Percentiles rank a stretch among this genome's conserved stretches.
Evolutionary conservation across 2,329 filamentous ascomycete species (phyloP).

Genomic region (Neonectria magnoliae): DNA sequence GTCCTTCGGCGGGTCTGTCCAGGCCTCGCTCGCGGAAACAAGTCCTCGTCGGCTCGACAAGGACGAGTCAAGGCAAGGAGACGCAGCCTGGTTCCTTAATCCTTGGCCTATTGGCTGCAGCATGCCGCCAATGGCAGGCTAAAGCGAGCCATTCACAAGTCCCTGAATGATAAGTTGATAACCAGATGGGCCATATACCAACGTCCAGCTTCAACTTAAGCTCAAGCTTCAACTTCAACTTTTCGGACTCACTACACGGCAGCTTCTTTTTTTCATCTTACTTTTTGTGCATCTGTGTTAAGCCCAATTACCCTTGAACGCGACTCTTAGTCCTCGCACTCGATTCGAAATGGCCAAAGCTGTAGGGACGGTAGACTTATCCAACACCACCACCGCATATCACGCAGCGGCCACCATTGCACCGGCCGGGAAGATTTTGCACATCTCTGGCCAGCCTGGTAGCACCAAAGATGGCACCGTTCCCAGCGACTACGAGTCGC

Average conservation of each 20-base stretch:
- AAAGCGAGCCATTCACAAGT: conserved; percentile 1
- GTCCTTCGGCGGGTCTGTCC: neutral
- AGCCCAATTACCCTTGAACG: neutral
- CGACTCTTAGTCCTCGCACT: neutral
- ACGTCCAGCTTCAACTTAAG: neutral
- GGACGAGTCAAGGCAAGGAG: no score
- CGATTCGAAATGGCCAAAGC: conserved; percentile 21
- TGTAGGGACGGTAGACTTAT: conserved; percentile 28
- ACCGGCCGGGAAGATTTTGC: conserved; percentile 31
- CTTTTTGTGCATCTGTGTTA: neutral
- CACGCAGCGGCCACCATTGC: conserved; percentile 26
- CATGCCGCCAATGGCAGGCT: neutral
- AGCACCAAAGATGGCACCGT: conserved; percentile 43
- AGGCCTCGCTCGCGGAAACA: neutral
- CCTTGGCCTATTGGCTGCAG: neutral
- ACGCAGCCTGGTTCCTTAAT: no score
- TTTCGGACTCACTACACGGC: neutral
- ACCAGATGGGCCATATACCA: neutral
- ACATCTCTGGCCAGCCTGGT: conserved; percentile 52
- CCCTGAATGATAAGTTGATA: neutral
- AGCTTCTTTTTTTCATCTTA: neutral
- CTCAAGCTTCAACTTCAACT: neutral
- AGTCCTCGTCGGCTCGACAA: neutral
- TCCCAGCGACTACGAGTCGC: conserved; percentile 52
- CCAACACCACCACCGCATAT: conserved; percentile 29